Evolutionary conservation across 176 grass and related monocot species (phyloP), one percentile per base, ranked within the genome.

Genomic region (Bromus sterilis): DNA sequence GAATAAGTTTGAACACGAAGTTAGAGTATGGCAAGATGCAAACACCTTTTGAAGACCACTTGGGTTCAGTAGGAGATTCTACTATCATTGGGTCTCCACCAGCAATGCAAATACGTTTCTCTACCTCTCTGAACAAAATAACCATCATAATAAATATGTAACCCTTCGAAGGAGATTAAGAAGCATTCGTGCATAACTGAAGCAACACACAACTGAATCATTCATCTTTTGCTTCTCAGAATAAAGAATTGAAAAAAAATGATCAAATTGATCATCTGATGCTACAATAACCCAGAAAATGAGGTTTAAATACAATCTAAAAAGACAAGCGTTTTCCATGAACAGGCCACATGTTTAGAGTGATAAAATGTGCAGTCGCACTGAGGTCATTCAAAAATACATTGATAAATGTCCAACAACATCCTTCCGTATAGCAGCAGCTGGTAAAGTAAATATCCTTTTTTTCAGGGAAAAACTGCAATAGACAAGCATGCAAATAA

Each of bases 41-140:
- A 76, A 71, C 57, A 97, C 95, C 95, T 80, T 92, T 89, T 34
- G 95, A 86, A 71, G 95, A 94, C 95, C 95, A 97, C 84, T 92
- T 97, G 78, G 95, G 95, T 68, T 97, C 95, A 79, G 95, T 94
- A 73, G 95, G 95, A 87, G 95, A 94, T 74, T 97, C 95, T 40
- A 94, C 78, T 72, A 92, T 26, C 42, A 4, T 55, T 82, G 89
- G 83, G 87, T 97, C 83, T 49, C 83, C 95, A 83, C 89, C 95
- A 87, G 92, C 89, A 86, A 97, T 36, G 81, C 95, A 85, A 37
- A 97, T 74, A 65, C 71, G 37, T 34, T 91, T 91, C 36, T 74
- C 39, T 66, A 97, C 42, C 30, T 89, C 86, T 81, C 95, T 97
- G 78, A 66, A 77, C 78, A 37, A 16, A 75, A 75, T 34, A 59